phyloP scores from a whole-genome alignment of 257 asterid species.

The Plantago major region DNA sequence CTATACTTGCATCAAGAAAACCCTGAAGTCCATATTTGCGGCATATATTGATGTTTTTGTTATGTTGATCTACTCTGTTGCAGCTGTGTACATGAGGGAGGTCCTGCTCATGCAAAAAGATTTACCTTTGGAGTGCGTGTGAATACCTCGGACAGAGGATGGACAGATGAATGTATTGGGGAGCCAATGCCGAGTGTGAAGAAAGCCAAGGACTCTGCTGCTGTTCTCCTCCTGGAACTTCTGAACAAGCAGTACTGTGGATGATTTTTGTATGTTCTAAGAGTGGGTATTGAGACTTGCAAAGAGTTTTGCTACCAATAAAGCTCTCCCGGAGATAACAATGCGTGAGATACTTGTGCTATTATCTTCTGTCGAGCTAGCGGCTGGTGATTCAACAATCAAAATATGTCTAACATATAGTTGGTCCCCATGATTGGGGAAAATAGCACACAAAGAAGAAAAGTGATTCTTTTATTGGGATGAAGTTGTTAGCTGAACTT shows the following conservation, averaged over 20 bases:
- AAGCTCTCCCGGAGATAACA: slow-evolving; percentile 12
- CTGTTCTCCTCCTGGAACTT: slow-evolving; percentile 77
- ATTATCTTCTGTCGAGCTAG: slow-evolving; percentile 14
- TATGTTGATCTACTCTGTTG: slow-evolving; percentile 6
- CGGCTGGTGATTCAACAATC: slow-evolving; percentile 3
- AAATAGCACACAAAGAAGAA: not conserved
- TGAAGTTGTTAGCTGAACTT: not conserved
- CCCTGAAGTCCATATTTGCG: not conserved
- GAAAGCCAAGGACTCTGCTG: slow-evolving; percentile 97
- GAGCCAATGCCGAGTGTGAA: slow-evolving; percentile 98
- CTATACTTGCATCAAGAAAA: not conserved
- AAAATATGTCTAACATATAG: not conserved
- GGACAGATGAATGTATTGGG: slow-evolving; percentile 93
- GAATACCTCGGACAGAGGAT: slow-evolving; percentile 81
- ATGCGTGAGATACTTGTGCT: slow-evolving; percentile 3
- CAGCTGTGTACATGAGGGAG: slow-evolving; percentile 85
- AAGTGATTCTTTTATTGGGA: not conserved
- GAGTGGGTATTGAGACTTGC: not conserved
- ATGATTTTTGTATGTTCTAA: slow-evolving; percentile 15
- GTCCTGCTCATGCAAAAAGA: slow-evolving; percentile 98
- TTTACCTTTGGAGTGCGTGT: slow-evolving; percentile 88
- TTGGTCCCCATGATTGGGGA: not conserved
- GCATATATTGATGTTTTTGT: not conserved
- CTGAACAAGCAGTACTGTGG: slow-evolving; percentile 59
- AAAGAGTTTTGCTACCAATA: not conserved